Evolutionary conservation across 768 basidiomycete species (phyloP), one percentile per base, ranked within the genome.

Genomic region (Hemileccinum impolitum): DNA sequence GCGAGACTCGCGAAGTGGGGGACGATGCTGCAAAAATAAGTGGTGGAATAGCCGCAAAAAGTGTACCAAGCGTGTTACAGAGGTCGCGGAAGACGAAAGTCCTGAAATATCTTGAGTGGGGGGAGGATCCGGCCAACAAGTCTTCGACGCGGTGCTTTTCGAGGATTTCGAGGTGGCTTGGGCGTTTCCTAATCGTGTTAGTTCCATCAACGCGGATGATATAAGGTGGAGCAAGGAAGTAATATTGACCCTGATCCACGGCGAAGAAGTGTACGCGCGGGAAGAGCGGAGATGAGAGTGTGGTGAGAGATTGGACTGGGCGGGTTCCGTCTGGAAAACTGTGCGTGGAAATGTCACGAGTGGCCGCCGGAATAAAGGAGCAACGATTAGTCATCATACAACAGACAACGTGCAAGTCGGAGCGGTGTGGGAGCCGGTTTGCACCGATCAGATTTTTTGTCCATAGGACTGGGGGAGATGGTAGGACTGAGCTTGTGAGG

Each of bases 101-200:
- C 64, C 56, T 50, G 58, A 61, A 68, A 65, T 65, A 68, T 53
- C 66, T 47, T 21, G 46, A 28, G 52, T 56, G 43, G 39, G 12
- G 50, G 42, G 52, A 50, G 41, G 39, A 28, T 23, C 23, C 40
- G 38, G 28, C 15, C 25, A 32, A 48, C n/a, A 17, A 15, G 48
- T 48, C 64, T 60, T 66, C 64, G 64, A 66, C 50, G 34, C 61
- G 61, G 64, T 57, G 56, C 61, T 65, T 68, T 66, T 68, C 59
- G 63, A 68, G 41, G 38, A 58, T 51, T 55, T 48, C 13, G 37
- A 38, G 28, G 43, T 51, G 54, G 51, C 50, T 48, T 43, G 46
- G 38, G 15, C 23, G n/a, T 43, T 52, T 36, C 61, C 54, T 39
- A 45, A 47, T 54, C 19, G 18, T 30, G 58, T n/a, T 45, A 19